These are phyloP conservation scores for Spergularia azorica DNA, from an alignment of 179 eudicot species.

Conservation along the genomic window DNA sequence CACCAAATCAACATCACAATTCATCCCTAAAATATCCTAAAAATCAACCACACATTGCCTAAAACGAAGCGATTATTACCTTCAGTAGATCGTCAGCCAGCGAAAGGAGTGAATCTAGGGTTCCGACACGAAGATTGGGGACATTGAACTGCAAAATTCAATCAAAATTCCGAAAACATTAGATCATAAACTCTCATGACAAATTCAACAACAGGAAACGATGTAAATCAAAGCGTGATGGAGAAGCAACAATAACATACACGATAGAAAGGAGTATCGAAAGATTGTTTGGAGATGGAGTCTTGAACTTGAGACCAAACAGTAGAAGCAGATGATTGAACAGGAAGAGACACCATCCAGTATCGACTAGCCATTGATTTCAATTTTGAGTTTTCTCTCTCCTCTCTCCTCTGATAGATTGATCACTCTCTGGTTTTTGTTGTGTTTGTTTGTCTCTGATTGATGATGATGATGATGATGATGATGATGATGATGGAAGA, in stretches of 20 bases:
- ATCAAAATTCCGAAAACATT: slow-evolving; percentile 10
- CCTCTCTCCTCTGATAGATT: slow-evolving; percentile 8
- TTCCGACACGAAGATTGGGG: slow-evolving; percentile 95
- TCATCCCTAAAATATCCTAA: not conserved
- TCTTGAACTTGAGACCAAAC: slow-evolving; percentile 81
- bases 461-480: too few species aligned
- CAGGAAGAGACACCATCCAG: slow-evolving; percentile 90
- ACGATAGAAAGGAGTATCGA: slow-evolving; percentile 81
- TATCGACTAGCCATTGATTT: slow-evolving; percentile 77
- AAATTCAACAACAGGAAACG: not conserved
- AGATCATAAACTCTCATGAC: not conserved
- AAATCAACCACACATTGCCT: slow-evolving; percentile 8
- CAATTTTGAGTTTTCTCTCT: slow-evolving; percentile 21
- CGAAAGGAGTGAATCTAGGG: slow-evolving; percentile 80
- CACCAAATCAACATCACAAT: slow-evolving; percentile 20
- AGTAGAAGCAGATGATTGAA: slow-evolving; percentile 59
- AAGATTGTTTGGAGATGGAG: slow-evolving; percentile 81
- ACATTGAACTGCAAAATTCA: slow-evolving; percentile 76
- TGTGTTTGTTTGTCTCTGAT: not conserved
- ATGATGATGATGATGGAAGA: too few species aligned
- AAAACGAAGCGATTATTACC: slow-evolving; percentile 35
- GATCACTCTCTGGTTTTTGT: not conserved
- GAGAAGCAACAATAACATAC: slow-evolving; percentile 28
- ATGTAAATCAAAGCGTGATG: not conserved
- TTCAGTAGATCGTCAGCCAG: slow-evolving; percentile 89